Conservation (phyloP, 768 basidiomycete species). For the Lyophyllum shimeji region DNA sequence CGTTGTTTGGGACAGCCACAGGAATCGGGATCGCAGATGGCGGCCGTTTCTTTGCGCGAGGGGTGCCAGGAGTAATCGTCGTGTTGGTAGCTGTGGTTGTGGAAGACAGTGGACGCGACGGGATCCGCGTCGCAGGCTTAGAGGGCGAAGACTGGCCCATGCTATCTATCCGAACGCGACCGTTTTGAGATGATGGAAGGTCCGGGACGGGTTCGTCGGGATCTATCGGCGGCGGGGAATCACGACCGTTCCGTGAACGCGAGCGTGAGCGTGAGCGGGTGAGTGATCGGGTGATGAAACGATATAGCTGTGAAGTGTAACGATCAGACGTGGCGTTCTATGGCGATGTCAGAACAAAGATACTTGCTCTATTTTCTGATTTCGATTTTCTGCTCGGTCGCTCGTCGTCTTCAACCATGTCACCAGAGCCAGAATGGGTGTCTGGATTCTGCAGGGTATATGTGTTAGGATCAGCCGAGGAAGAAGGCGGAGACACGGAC, state of each 20-base stretch:
- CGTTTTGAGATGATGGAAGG: conserved; percentile 17
- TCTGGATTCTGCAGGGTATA: background rate
- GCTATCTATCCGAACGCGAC: conserved; percentile 13
- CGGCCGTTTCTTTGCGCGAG: conserved; percentile 33
- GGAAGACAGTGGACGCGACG: conserved; percentile 65
- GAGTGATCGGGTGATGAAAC: conserved; percentile 53
- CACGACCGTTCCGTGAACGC: conserved; percentile 36
- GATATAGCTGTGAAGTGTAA: conserved; percentile 48
- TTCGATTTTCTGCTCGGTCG: conserved; percentile 39
- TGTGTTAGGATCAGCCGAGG: background rate
- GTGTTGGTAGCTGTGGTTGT: conserved; percentile 62
- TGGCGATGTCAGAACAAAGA: conserved; percentile 8
- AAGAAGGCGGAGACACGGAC: conserved; percentile 20
- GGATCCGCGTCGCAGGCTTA: conserved; percentile 48
- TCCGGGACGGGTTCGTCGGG: conserved; percentile 21
- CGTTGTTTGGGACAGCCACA: conserved; percentile 7
- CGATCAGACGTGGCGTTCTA: conserved; percentile 7
- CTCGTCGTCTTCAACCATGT: conserved; percentile 31
- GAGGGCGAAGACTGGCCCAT: conserved; percentile 29
- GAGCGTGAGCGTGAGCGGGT: conserved; percentile 64
- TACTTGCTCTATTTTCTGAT: conserved; percentile 47
- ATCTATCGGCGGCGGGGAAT: conserved; percentile 13
- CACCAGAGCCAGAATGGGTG: conserved; percentile 12
- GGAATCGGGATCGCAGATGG: conserved; percentile 29
- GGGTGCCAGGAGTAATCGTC: conserved; percentile 59